phyloP scores from a whole-genome alignment of 176 grass and related monocot species.

The Zoysia pacifica region DNA sequence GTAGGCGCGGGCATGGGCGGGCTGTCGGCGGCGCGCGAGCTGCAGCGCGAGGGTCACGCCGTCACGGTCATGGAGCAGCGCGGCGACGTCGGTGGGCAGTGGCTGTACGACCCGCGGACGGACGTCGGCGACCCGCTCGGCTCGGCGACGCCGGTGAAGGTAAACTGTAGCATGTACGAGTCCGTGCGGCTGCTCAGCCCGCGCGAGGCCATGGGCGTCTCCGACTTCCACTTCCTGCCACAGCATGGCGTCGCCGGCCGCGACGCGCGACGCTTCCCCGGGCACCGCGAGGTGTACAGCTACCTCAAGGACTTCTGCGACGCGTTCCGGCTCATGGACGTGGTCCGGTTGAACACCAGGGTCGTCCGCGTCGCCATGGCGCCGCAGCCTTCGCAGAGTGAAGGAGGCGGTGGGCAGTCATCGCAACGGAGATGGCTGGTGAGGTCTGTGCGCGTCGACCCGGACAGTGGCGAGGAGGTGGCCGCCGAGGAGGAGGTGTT shows the following conservation, averaged over 20 bases:
- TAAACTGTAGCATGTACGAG: no score
- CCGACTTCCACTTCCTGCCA: constrained; percentile 45
- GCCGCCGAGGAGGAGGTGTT: constrained; percentile 22
- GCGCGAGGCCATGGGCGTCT: constrained; percentile 10
- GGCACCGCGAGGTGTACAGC: not conserved
- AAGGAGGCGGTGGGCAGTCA: no score
- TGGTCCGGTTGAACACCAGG: constrained; percentile 39
- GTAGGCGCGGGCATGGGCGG: no score
- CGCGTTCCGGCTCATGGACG: constrained; percentile 31
- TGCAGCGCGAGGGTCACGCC: constrained; percentile 38
- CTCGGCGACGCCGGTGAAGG: no score
- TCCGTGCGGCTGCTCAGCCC: no score
- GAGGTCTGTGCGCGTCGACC: not conserved
- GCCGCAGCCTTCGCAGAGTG: no score
- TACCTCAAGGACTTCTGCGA: constrained; percentile 47
- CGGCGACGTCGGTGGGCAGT: constrained; percentile 39
- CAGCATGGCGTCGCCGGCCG: not conserved
- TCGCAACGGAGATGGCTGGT: constrained; percentile 3
- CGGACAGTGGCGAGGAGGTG: not conserved
- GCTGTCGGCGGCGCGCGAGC: constrained; percentile 21
- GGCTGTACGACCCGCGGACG: constrained; percentile 38
- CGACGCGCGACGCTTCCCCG: constrained; percentile 17
- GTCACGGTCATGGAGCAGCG: constrained; percentile 51
- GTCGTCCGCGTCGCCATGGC: constrained; percentile 17
- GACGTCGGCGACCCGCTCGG: no score